These are phyloP conservation scores for Mucuna pruriens DNA, from an alignment of 306 rosid species.

Conservation along the genomic window DNA sequence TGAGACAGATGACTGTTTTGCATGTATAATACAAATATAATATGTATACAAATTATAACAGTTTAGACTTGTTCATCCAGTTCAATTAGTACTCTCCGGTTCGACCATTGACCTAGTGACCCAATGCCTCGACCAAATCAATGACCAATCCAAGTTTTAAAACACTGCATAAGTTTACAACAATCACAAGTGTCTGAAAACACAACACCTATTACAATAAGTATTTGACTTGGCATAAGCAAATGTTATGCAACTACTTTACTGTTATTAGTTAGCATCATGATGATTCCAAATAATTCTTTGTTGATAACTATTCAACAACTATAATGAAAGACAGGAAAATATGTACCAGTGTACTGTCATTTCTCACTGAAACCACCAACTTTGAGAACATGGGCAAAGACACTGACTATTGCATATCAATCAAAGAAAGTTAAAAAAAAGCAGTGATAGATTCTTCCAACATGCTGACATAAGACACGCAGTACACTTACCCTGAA, in stretches of 20 bases:
- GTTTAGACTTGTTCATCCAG: too few relatives aligned
- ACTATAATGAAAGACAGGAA: neutral
- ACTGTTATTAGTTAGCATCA: neutral
- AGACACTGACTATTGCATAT: neutral
- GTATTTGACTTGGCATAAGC: neutral
- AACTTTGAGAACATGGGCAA: neutral
- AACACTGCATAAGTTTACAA: neutral
- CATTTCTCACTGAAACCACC: neutral
- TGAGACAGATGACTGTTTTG: too few relatives aligned
- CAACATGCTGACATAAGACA: neutral
- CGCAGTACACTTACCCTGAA: slow-evolving; percentile 55
- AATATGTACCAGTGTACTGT: neutral
- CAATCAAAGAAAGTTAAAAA: neutral
- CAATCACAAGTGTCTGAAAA: neutral
- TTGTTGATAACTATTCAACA: neutral
- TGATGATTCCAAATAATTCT: neutral
- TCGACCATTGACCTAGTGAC: too few relatives aligned
- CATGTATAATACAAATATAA: too few relatives aligned
- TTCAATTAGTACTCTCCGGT: too few relatives aligned
- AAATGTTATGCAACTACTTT: neutral
- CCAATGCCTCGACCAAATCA: too few relatives aligned
- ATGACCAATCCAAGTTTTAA: too few relatives aligned
- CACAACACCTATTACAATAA: neutral
- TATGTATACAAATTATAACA: too few relatives aligned
- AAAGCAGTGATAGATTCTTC: neutral